Base-by-base conservation (phyloP, 257 asterid genomes). In the Forsythia suspensa region DNA sequence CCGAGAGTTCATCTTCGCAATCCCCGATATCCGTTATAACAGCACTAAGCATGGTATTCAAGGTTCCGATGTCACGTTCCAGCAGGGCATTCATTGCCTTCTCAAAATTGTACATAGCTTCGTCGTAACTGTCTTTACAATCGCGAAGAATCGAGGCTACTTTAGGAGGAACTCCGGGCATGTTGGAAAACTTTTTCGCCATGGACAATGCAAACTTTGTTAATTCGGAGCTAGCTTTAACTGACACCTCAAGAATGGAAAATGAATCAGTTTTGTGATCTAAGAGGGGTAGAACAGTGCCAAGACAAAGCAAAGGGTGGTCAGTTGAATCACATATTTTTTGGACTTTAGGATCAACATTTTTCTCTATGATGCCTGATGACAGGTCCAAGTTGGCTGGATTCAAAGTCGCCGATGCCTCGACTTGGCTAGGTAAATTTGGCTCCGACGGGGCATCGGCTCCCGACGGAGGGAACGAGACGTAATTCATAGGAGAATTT, bases 241-340 rank as follows among this genome's bases (percentile, higher is more conserved):
- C 69, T 0, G 82, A 41, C 3, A 44, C 70, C 37, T 74, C 84
- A 65, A 83, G 82, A 38, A 79, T 73, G 15, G 77, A 29, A 1
- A 39, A 15, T 36, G 69, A 46, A 2, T 74, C 70, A 3, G 72
- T 13, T 16, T 11, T 59, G 2, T 70, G 75, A 3, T 29, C 70
- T 10, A 80, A 10, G 6, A 66, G 13, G 3, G 91, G 91, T 10
- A 13, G 42, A 2, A 85, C 38, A 0, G 85, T 80, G 76, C 78
- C n/a, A 21, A 76, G 15, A 76, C 91, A 87, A 41, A 87, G 80
- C 15, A 40, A 20, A 5, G 89, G 89, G 44, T 74, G 39, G 38
- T 87, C 89, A 0, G 89, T 87, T 20, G 77, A 61, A 29, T 57
- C 66, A 38, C 91, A 85, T 24, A 83, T 83, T 48, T 81, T 79